Evolutionary conservation across 2,329 filamentous ascomycete species (phyloP).

Genomic region (Beauveria pseudobassiana): DNA sequence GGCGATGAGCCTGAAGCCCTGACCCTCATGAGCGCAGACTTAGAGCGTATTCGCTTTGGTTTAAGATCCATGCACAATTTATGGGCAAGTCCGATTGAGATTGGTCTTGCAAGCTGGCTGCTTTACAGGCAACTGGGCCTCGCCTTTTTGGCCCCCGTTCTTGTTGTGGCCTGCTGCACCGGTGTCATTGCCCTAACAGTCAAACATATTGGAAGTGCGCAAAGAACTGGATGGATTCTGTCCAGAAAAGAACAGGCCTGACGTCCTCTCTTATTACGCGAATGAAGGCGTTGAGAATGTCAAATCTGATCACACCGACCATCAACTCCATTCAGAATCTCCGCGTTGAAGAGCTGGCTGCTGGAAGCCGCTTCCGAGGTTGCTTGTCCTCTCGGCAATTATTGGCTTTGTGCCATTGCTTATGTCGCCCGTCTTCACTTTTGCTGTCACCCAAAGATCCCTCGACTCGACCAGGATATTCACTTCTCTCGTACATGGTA

Average conservation of each 20-base stretch:
- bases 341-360: conserved; percentile 16
- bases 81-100: conserved; percentile 22
- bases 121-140: conserved; percentile 21
- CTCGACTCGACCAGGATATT: conserved; percentile 17
- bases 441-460: conserved; percentile 15
- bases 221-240: conserved; percentile 32
- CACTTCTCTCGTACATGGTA: conserved; percentile 15
- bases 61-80: conserved; percentile 20
- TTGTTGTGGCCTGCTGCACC: conserved; percentile 18
- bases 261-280: conserved; percentile 34
- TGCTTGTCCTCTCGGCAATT: conserved; percentile 11
- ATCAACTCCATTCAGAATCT: conserved; percentile 18
- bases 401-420: conserved; percentile 23
- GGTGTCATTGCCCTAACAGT: neutral
- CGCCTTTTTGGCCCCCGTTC: conserved; percentile 17
- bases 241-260: conserved; percentile 34
- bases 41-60: conserved; percentile 22
- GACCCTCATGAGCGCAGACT: conserved; percentile 27
- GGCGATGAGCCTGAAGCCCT: conserved; percentile 15
- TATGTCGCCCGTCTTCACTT: conserved; percentile 21
- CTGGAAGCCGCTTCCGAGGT: conserved; percentile 14
- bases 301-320: conserved; percentile 23
- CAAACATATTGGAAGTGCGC: neutral
- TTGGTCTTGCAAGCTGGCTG: conserved; percentile 23
- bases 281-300: conserved; percentile 40